These are phyloP conservation scores for Elsinoe fawcettii DNA, from an alignment of 2,329 filamentous ascomycete species.

Conservation along the genomic window DNA sequence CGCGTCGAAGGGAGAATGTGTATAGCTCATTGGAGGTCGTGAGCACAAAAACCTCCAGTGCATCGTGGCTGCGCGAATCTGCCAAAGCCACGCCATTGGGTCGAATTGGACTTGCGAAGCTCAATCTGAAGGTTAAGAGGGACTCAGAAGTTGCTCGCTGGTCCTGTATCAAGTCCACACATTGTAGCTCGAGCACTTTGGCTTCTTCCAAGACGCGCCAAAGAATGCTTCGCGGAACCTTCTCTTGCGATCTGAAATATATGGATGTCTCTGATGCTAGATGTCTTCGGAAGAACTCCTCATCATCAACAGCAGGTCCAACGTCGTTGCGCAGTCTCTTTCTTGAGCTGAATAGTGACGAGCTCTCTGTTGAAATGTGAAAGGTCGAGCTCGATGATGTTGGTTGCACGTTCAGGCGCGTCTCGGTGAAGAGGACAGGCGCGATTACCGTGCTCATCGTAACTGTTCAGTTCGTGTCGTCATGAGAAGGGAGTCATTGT, in stretches of 20 bases:
- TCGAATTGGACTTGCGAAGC: conserved; percentile 72
- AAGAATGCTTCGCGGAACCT: conserved; percentile 74
- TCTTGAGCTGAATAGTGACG: conserved; percentile 23
- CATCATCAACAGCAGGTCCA: conserved; percentile 54
- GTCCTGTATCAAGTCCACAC: conserved; percentile 69
- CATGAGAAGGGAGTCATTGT: not conserved
- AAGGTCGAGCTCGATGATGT: conserved; percentile 61
- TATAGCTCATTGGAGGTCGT: conserved; percentile 74
- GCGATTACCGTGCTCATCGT: conserved; percentile 58
- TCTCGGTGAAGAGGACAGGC: conserved; percentile 74
- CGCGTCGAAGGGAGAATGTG: conserved; percentile 72
- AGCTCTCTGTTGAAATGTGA: conserved; percentile 49
- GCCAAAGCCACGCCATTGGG: conserved; percentile 73
- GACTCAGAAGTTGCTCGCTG: conserved; percentile 35
- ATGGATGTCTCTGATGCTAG: conserved; percentile 73
- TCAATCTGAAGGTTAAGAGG: conserved; percentile 65
- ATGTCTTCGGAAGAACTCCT: conserved; percentile 62
- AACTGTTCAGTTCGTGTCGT: not conserved
- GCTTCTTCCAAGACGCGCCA: conserved; percentile 83
- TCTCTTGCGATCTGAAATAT: conserved; percentile 70
- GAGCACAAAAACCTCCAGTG: conserved; percentile 69
- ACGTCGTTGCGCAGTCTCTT: conserved; percentile 31
- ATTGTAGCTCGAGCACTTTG: conserved; percentile 72
- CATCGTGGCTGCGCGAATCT: conserved; percentile 70
- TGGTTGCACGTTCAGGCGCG: conserved; percentile 72